phyloP scores from a whole-genome alignment of 352 stramenopile species.

The Halophytophthora polymorphica region DNA sequence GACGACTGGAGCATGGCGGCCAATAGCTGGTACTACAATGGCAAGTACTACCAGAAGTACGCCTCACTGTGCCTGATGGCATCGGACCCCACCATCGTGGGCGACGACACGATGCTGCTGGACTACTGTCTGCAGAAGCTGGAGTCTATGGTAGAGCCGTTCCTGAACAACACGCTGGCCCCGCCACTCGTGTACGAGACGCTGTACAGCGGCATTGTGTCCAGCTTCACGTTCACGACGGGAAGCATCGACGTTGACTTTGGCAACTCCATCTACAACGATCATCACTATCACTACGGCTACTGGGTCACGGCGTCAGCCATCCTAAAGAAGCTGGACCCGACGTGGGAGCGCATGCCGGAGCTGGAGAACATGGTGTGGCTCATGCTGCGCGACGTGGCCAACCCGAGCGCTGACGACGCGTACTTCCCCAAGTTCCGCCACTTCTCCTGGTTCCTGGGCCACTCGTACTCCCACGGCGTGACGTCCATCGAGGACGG shows the following conservation, averaged over 20 bases:
- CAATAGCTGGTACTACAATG: constrained; percentile 75
- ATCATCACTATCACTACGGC: constrained; percentile 82
- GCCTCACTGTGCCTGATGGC: constrained; percentile 74
- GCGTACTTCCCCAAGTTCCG: constrained; percentile 62
- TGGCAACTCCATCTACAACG: constrained; percentile 78
- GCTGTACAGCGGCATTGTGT: constrained; percentile 56
- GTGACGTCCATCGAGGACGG: constrained; percentile 53
- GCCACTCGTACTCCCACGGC: constrained; percentile 72
- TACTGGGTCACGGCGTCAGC: constrained; percentile 68
- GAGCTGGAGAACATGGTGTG: constrained; percentile 61
- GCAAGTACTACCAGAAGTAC: constrained; percentile 80
- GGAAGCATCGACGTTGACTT: constrained; percentile 61
- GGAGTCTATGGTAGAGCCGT: constrained; percentile 45
- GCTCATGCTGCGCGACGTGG: constrained; percentile 70
- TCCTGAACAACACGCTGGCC: constrained; percentile 54
- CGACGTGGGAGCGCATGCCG: constrained; percentile 46
- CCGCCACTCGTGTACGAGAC: constrained; percentile 65
- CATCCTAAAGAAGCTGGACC: constrained; percentile 62
- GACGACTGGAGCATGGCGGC: constrained; percentile 41
- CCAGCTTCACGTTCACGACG: constrained; percentile 40
- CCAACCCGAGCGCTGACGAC: constrained; percentile 53
- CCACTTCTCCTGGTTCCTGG: constrained; percentile 77
- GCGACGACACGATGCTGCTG: constrained; percentile 42
- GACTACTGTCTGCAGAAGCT: constrained; percentile 55
- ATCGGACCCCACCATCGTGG: constrained; percentile 41